Evolutionary conservation across 2,329 filamentous ascomycete genomes (phyloP).

Genomic region (Aspergillus sojae): DNA sequence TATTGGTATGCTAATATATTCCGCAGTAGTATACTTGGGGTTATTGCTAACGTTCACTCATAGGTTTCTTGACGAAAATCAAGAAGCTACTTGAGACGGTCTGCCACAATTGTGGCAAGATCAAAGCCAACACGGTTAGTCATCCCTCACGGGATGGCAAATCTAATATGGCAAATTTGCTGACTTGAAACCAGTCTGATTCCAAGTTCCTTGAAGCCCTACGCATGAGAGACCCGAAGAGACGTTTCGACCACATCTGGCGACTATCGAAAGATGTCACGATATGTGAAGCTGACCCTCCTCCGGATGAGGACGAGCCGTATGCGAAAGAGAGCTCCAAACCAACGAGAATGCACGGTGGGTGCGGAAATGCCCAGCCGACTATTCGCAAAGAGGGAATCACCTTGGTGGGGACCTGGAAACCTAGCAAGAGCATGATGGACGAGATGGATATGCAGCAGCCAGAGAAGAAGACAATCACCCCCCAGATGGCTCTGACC

Average conservation of each 20-base stretch:
- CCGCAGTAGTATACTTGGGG: background rate
- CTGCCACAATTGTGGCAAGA: slow-evolving; percentile 98
- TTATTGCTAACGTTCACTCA: slow-evolving; percentile 35
- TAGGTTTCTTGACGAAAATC: slow-evolving; percentile 96
- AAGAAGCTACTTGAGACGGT: slow-evolving; percentile 99
- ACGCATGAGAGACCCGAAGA: slow-evolving; percentile 85
- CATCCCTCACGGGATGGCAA: slow-evolving; percentile 62
- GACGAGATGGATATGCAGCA: slow-evolving; percentile 62
- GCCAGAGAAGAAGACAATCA: slow-evolving; percentile 79
- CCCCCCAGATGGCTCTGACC: slow-evolving; percentile 79
- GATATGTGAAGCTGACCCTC: slow-evolving; percentile 78
- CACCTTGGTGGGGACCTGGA: slow-evolving; percentile 77
- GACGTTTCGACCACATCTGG: slow-evolving; percentile 92
- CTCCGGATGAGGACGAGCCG: slow-evolving; percentile 67
- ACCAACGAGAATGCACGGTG: slow-evolving; percentile 69
- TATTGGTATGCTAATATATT: slow-evolving; percentile 53
- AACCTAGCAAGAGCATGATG: slow-evolving; percentile 72
- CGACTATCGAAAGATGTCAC: slow-evolving; percentile 86
- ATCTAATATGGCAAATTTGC: slow-evolving; percentile 53
- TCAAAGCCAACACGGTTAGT: slow-evolving; percentile 98
- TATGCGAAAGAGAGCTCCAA: slow-evolving; percentile 66
- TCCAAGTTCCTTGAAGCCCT: slow-evolving; percentile 81
- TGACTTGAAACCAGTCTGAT: slow-evolving; percentile 69
- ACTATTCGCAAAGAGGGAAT: slow-evolving; percentile 85
- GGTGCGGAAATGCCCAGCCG: slow-evolving; percentile 90